These are phyloP conservation scores for Massarina eburnea DNA, from an alignment of 2,329 filamentous ascomycete species.

Conservation along the genomic window DNA sequence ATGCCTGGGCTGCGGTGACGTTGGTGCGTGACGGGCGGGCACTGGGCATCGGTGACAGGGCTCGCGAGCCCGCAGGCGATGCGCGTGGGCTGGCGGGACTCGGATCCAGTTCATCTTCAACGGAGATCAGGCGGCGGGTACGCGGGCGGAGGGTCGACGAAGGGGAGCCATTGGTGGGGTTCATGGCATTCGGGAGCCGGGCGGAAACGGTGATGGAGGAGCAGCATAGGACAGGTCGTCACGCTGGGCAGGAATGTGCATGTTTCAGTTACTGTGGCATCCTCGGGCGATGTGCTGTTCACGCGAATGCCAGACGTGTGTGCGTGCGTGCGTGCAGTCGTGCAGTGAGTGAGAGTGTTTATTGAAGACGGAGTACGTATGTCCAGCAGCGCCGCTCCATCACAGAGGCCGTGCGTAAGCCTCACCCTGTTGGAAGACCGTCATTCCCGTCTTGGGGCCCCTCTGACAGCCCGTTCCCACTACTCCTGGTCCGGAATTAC, in stretches of 20 bases:
- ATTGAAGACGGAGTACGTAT: conserved; percentile 14
- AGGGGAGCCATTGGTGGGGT: conserved; percentile 43
- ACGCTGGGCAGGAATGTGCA: conserved; percentile 29
- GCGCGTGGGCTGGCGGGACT: conserved; percentile 36
- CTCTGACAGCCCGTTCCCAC: not conserved
- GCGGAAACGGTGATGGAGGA: conserved; percentile 33
- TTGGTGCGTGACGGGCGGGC: conserved; percentile 38
- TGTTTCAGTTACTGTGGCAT: conserved; percentile 36
- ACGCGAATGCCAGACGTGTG: conserved; percentile 4
- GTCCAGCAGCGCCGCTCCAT: conserved; percentile 11
- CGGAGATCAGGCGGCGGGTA: conserved; percentile 50
- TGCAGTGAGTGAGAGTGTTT: conserved; percentile 17
- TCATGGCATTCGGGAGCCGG: conserved; percentile 42
- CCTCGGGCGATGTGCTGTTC: conserved; percentile 10
- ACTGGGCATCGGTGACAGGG: conserved; percentile 47
- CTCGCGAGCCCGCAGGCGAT: conserved; percentile 44
- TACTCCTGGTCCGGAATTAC: not conserved
- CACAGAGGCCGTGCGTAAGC: conserved; percentile 14
- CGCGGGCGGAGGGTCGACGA: conserved; percentile 50
- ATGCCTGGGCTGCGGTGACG: conserved; percentile 28
- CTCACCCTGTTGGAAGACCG: conserved; percentile 8
- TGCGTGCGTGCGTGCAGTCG: too few relatives aligned
- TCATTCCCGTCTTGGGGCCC: conserved; percentile 9
- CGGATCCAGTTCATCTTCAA: conserved; percentile 48
- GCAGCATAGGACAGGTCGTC: conserved; percentile 40